Base-by-base conservation (phyloP, 2,329 filamentous ascomycete genomes). In the Curvularia eragrostidis region DNA sequence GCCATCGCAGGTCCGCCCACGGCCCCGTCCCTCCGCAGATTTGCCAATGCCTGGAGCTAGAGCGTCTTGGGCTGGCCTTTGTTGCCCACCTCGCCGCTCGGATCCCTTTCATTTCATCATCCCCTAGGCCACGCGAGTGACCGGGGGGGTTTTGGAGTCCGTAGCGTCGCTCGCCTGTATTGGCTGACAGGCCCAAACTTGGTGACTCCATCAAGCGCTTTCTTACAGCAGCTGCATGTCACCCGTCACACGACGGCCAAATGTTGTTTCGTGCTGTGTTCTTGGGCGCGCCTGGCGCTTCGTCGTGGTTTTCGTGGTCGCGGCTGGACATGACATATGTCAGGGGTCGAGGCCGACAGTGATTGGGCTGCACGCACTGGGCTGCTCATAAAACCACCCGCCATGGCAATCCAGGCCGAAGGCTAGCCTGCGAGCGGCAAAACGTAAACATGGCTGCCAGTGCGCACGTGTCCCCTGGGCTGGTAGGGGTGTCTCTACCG, bases 171-270 rank as follows among this genome's bases (percentile, higher is more conserved):
- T n/a, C 12, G 51, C 41, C 10, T 28, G 53, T 52, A 65, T 58
- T 69, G 64, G 59, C 48, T 57, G 51, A 56, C 48, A 50, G n/a
- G 10, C 38, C n/a, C 9, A 46, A 30, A 39, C 30, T 41, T 30
- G 46, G 41, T 64, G 64, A 38, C 65, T 42, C 60, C 68, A n/a
- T 39, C 38, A 70, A 72, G 65, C 78, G 84, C 78, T 84, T 83
- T 72, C 77, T 85, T 66, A 13, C 47, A 34, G 36, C 53, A 34
- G 32, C 34, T 24, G 21, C 23, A 53, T 28, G 28, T 32, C 52
- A 36, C 39, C 39, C 52, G 48, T 48, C 49, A 59, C 56, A 43
- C 43, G 10, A 13, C 26, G n/a, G 6, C n/a, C 43, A 47, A 58
- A 21, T 49, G 39, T 34, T 15, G 24, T 39, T 39, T 41, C 41